Percentiles rank a stretch among this genome's conserved stretches.
Evolutionary conservation across 331 rosid species (phyloP).

Genomic region (Pyracantha coccinea): DNA sequence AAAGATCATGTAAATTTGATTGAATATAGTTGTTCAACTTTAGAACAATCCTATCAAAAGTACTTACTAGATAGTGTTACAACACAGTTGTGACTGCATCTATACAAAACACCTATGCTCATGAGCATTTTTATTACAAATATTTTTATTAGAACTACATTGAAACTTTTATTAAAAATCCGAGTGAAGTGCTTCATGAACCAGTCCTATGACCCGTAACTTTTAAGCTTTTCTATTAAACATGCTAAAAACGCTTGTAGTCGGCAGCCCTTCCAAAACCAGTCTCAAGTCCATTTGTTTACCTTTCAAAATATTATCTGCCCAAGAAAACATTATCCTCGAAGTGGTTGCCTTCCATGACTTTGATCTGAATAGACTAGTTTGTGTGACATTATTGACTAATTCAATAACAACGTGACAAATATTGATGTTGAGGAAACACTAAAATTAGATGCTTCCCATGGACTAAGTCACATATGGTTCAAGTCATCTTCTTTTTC

Average conservation of each 20-base stretch:
- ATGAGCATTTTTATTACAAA: too few relatives aligned
- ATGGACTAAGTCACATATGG: neutral
- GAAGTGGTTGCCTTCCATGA: neutral
- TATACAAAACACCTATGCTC: too few relatives aligned
- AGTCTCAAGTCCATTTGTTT: neutral
- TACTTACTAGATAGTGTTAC: too few relatives aligned
- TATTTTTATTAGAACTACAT: too few relatives aligned
- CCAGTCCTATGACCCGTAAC: too few relatives aligned
- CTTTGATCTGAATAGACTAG: neutral
- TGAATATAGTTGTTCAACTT: neutral
- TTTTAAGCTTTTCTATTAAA: too few relatives aligned
- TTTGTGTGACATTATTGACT: neutral
- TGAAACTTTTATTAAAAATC: too few relatives aligned
- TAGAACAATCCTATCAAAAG: too few relatives aligned
- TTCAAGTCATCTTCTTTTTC: neutral
- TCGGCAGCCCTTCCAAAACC: too few relatives aligned
- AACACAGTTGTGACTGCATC: too few relatives aligned
- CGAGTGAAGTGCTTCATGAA: too few relatives aligned
- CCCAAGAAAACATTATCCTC: neutral
- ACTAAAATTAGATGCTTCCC: neutral
- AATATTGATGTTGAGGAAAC: neutral
- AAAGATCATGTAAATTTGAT: neutral
- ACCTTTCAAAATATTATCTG: neutral
- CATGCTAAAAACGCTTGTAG: too few relatives aligned
- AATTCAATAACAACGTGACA: neutral